phyloP scores from a whole-genome alignment of 352 stramenopile species.

The Globisporangium alternatum region DNA sequence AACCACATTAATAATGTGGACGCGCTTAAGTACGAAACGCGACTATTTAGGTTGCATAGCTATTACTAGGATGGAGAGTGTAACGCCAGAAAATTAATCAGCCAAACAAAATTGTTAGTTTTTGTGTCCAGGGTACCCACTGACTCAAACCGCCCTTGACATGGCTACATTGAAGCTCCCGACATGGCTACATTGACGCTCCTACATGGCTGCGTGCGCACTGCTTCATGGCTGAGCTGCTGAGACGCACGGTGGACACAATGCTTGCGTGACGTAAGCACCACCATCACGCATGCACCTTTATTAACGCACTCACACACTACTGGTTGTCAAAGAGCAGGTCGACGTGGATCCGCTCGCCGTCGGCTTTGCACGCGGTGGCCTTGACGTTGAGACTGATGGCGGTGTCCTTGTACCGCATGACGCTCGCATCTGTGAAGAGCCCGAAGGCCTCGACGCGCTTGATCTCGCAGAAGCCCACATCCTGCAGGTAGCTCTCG shows the following conservation, averaged over 20 bases:
- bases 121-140: too few relatives aligned
- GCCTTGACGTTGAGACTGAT: constrained; percentile 73
- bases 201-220: not conserved
- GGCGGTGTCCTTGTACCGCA: constrained; percentile 33
- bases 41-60: too few relatives aligned
- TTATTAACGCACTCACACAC: not conserved
- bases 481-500: constrained; percentile 30
- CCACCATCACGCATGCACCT: not conserved
- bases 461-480: constrained; percentile 58
- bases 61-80: too few relatives aligned
- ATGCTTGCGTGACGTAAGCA: not conserved
- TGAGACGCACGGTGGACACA: not conserved
- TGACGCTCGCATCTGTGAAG: constrained; percentile 51
- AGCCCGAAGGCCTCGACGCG: constrained; percentile 47
- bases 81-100: too few relatives aligned
- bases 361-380: constrained; percentile 23
- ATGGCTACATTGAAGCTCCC: too few relatives aligned
- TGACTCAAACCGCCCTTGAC: too few relatives aligned
- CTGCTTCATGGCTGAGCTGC: not conserved
- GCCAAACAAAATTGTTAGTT: too few relatives aligned
- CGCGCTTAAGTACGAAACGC: too few relatives aligned
- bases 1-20: too few relatives aligned
- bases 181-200: too few relatives aligned
- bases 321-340: not conserved
- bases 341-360: constrained; percentile 4